phyloP scores from a whole-genome alignment of 1,139 yeast genomes.

The Candida sanyaensis region DNA sequence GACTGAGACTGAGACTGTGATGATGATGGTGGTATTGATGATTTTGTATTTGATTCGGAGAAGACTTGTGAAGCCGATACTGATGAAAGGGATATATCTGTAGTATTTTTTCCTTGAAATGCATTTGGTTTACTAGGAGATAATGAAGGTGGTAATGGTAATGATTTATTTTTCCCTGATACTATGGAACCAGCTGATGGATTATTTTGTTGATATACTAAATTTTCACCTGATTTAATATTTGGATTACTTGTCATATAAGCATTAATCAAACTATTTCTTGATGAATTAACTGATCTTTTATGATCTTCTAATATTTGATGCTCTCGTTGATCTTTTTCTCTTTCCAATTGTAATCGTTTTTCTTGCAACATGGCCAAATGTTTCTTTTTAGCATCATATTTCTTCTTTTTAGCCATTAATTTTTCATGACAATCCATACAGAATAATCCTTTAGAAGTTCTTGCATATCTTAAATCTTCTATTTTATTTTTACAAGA shows the following conservation, averaged over 20 bases:
- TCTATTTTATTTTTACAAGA: constrained; percentile 87
- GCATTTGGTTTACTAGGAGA: neutral
- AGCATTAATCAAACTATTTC: constrained; percentile 16
- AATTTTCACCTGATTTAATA: constrained; percentile 6
- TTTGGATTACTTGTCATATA: constrained; percentile 10
- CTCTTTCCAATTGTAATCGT: constrained; percentile 11
- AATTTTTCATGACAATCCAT: constrained; percentile 89
- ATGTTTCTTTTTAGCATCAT: constrained; percentile 48
- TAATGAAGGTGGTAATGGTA: constrained; percentile 32
- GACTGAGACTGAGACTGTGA: too few relatives aligned
- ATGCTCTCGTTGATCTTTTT: constrained; percentile 7
- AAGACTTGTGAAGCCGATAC: constrained; percentile 3
- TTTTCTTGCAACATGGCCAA: constrained; percentile 18
- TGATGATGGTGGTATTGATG: neutral
- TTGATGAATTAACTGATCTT: constrained; percentile 12
- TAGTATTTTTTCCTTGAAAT: neutral
- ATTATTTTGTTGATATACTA: constrained; percentile 10
- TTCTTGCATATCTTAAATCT: constrained; percentile 88
- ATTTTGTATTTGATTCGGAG: constrained; percentile 2
- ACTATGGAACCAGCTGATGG: constrained; percentile 17
- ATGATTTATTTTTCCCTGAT: constrained; percentile 27
- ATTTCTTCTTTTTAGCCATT: constrained; percentile 63
- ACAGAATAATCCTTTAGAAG: constrained; percentile 92
- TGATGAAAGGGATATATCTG: constrained; percentile 3
- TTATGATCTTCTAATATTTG: constrained; percentile 9